Evolutionary conservation across 192 early-diverging fungal species (phyloP), one percentile per base, ranked within the genome.

Genomic region (Backusella tuberculispora): DNA sequence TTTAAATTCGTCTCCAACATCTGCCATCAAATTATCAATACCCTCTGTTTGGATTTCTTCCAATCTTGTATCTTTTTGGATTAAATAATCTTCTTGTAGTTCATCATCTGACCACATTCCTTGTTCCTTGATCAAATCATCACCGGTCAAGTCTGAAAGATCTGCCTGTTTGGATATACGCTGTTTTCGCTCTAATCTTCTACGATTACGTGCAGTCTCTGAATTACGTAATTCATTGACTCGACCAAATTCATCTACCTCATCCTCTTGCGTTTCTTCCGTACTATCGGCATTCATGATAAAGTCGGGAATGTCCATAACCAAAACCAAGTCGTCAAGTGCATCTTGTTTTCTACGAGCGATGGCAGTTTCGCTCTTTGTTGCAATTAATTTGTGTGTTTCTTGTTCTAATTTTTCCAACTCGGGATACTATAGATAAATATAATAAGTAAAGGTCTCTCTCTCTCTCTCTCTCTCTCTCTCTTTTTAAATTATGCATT

Each of bases 101-200:
- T 87, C 83, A 65, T 86, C 88, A 71, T 89, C 88, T 0, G 86
- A 83, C 41, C 82, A 83, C 44, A 89, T 29, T 15, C 69, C 48
- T 66, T 70, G 41, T 46, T 71, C 70, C 43, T 19, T n/a, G 24
- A 56, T 14, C 41, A 15, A 14, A 9, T 68, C 48, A 8, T 63
- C 48, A 19, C 17, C 41, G 26, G 50, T 69, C 56, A 46, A 42
- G 9, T 37, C 76, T 12, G 44, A 24, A 4, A 74, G 12, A 42
- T 66, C 42, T 34, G 44, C 69, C 6, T 71, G 46, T 5, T 41
- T 21, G 6, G 45, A 63, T 15, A 56, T 40, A 15, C 80, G 77
- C 14, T 72, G 69, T 19, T 64, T 64, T 29, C 83, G 68, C 38
- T 83, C 85, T 15, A 72, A 38, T 43, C 47, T 69, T 66, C 83